Evolutionary conservation across 2,329 filamentous ascomycete species (phyloP), one percentile per base, ranked within the genome.

Genomic region (Alternaria sp.): DNA sequence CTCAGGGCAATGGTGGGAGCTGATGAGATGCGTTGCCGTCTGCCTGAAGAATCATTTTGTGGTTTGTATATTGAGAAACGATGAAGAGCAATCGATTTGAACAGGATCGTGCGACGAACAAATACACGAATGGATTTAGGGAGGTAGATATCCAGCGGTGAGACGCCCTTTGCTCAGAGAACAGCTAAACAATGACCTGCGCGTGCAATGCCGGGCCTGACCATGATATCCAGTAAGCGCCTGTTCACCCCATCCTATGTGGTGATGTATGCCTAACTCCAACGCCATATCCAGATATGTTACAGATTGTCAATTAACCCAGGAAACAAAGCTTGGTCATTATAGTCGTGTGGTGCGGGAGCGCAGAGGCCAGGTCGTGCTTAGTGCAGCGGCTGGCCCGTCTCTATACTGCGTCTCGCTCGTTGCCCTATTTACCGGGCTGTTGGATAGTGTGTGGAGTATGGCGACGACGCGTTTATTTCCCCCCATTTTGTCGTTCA

Each of bases 251-350:
- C 40, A 54, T 18, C 40, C 41, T 41, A 48, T 51, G 45, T 34
- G 55, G 38, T 56, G 53, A 63, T 59, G 48, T 43, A 40, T 54
- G 48, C 38, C 54, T 41, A 60, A 46, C 56, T 51, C 43, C 59
- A 60, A 63, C 60, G 64, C 64, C 63, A 44, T 57, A 62, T 59
- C 63, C 64, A 64, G 58, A 71, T 70, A 70, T 69, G 34, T 58
- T 69, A 72, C 68, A 71, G 48, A 67, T 65, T 65, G 44, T 59
- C 62, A 22, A 63, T 59, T 62, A 60, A 57, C 32, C 57, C 62
- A 57, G 65, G 59, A 64, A 64, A 57, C 59, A 57, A 60, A 52
- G 28, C 48, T 55, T 59, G 53, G 55, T 72, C 70, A 53, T 72
- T 59, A 72, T 40, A 52, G 65, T 72, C 70, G 53, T 60, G 25